Conservation (phyloP, 495 filamentous ascomycete species). For the Geopyxis carbonaria region DNA sequence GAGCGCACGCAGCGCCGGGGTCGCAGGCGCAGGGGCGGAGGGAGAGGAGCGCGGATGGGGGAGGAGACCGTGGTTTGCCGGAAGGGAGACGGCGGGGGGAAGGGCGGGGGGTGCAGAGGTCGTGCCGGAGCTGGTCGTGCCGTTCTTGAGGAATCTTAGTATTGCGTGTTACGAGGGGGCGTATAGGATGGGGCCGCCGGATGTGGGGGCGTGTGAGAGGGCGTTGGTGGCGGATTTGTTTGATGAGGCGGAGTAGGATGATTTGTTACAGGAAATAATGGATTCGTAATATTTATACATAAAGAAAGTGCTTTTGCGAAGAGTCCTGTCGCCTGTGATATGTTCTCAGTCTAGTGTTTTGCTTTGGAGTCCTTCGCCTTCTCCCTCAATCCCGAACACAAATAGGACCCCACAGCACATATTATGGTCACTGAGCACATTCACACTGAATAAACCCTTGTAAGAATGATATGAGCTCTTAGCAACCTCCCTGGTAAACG, state of each 20-base stretch:
- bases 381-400: no score
- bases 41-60: constrained; percentile 27
- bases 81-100: constrained; percentile 14
- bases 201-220: constrained; percentile 49
- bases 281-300: no score
- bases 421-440: no score
- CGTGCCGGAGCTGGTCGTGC: constrained; percentile 44
- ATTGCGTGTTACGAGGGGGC: constrained; percentile 84
- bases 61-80: constrained; percentile 54
- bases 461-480: no score
- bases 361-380: no score
- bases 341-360: no score
- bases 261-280: no score
- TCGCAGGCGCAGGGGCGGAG: not conserved
- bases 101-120: constrained; percentile 13
- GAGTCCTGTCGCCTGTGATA: no score
- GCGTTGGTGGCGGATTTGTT: constrained; percentile 66
- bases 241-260: constrained; percentile 46
- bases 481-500: no score
- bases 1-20: not conserved
- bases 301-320: no score
- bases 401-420: no score
- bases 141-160: constrained; percentile 80
- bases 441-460: no score
- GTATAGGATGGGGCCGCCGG: constrained; percentile 62